phyloP scores from a whole-genome alignment of 148 eudicot genomes.

The Arctostaphylos glauca region DNA sequence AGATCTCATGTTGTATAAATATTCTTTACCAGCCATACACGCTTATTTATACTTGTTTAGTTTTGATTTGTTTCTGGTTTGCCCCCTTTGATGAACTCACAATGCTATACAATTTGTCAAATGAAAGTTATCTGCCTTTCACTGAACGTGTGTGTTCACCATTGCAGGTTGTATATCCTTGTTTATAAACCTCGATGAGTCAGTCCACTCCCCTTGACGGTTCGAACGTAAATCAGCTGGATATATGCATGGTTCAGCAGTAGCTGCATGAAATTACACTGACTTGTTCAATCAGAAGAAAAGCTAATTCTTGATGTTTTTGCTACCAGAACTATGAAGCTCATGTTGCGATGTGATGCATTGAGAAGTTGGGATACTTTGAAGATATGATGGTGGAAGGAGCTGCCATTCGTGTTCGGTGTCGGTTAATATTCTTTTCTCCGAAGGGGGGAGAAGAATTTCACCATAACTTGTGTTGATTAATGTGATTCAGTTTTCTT shows the following conservation, averaged over 20 bases:
- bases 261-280: neutral
- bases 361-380: neutral
- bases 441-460: neutral
- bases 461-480: neutral
- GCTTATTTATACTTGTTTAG: neutral
- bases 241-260: neutral
- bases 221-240: neutral
- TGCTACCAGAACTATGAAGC: neutral
- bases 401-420: neutral
- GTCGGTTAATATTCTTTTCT: neutral
- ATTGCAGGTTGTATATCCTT: constrained; percentile 14
- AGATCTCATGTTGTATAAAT: neutral
- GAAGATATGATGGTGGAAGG: neutral
- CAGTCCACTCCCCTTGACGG: neutral
- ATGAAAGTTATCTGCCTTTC: neutral
- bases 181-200: neutral
- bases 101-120: neutral
- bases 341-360: neutral
- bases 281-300: neutral
- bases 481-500: neutral
- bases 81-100: neutral
- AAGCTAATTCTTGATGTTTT: neutral
- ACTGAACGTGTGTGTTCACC: neutral
- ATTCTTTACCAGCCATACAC: neutral
- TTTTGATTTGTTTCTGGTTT: neutral